phyloP scores from a whole-genome alignment of 805 yeast species.

The Cyberlindnera sargentensis region DNA sequence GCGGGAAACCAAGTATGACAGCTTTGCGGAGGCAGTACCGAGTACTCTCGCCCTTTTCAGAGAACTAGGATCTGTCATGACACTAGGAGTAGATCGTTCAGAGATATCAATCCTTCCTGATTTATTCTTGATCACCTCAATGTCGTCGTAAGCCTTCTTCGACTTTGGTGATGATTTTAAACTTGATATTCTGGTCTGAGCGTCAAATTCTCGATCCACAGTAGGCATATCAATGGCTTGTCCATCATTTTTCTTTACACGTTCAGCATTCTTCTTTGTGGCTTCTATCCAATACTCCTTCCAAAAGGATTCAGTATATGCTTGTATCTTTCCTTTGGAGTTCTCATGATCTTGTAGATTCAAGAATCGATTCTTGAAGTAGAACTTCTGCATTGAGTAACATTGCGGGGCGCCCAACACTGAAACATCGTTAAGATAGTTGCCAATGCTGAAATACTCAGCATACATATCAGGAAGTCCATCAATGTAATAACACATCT shows the following conservation, averaged over 20 bases:
- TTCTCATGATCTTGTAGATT: conserved; percentile 25
- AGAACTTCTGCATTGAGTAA: conserved; percentile 42
- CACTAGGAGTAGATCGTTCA: conserved; percentile 6
- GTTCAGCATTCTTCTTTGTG: conserved; percentile 29
- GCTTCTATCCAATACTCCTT: conserved; percentile 41
- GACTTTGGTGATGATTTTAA: conserved; percentile 12
- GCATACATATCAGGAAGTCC: conserved; percentile 38
- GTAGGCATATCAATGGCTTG: conserved; percentile 25
- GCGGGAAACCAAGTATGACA: conserved; percentile 51
- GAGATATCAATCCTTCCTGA: conserved; percentile 9
- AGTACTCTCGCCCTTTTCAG: conserved; percentile 27
- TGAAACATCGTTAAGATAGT: conserved; percentile 24
- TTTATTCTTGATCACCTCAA: conserved; percentile 3
- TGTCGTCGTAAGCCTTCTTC: conserved; percentile 8
- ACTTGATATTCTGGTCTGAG: conserved; percentile 14
- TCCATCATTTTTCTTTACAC: conserved; percentile 32
- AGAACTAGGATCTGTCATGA: neutral
- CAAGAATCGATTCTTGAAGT: conserved; percentile 44
- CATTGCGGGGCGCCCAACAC: conserved; percentile 59
- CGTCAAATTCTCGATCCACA: conserved; percentile 15
- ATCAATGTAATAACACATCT: conserved; percentile 50
- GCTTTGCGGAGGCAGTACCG: conserved; percentile 62
- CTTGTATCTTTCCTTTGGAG: conserved; percentile 22
- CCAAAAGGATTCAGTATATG: conserved; percentile 44
- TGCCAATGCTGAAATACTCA: conserved; percentile 38